Evolutionary conservation across 352 stramenopile species (phyloP).

Genomic region (Phytophthora boehmeriae): DNA sequence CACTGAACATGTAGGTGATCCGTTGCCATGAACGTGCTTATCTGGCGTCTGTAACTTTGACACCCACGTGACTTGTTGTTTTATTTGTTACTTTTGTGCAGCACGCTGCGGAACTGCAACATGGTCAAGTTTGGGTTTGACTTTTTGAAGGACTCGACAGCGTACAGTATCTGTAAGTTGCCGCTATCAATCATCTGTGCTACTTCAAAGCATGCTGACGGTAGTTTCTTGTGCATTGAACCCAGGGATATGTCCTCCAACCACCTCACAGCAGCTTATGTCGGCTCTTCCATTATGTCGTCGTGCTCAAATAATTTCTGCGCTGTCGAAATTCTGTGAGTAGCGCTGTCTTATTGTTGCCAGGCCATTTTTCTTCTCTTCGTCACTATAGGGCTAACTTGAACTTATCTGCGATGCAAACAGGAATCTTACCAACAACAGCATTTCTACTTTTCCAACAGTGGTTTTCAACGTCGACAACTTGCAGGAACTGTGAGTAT

Average conservation of each 20-base stretch:
- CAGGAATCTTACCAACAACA: conserved; percentile 45
- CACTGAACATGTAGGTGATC: conserved; percentile 30
- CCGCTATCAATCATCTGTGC: neutral
- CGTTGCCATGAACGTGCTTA: neutral
- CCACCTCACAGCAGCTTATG: conserved; percentile 40
- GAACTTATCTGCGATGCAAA: neutral
- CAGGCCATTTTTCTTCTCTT: too few relatives aligned
- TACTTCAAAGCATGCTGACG: neutral
- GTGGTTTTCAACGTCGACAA: conserved; percentile 42
- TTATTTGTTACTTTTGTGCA: conserved; percentile 9
- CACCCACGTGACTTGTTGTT: neutral
- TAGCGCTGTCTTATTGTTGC: neutral
- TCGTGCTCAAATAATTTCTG: conserved; percentile 37
- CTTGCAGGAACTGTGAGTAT: conserved; percentile 34
- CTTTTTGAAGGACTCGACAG: conserved; percentile 33
- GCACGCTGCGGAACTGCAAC: conserved; percentile 52
- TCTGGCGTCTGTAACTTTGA: neutral
- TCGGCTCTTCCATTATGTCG: conserved; percentile 28
- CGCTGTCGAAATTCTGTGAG: conserved; percentile 39
- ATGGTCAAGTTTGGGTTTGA: conserved; percentile 42
- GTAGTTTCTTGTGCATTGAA: neutral
- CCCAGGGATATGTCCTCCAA: conserved; percentile 50
- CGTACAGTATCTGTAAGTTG: conserved; percentile 40
- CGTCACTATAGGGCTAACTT: too few relatives aligned
- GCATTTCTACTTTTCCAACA: conserved; percentile 32